Base-by-base conservation (phyloP, 345 rosid genomes). In the Gynandropsis gynandra region DNA sequence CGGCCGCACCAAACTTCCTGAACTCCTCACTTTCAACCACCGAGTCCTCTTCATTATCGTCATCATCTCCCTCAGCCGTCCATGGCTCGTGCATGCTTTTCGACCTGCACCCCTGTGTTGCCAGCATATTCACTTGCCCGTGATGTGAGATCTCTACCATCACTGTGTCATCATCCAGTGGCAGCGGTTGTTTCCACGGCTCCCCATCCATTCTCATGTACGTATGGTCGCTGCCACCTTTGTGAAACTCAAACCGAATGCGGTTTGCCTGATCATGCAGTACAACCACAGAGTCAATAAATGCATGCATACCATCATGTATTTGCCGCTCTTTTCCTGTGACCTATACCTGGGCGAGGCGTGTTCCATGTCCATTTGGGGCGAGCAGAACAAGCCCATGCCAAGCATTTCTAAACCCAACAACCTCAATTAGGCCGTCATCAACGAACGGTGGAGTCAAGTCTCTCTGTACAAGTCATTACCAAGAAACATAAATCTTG, bases 341-440 rank as follows among this genome's bases (percentile, higher is more conserved):
- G 21, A 11, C 35, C 20, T 54, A 59, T 54, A 85, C 95, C 82
- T 89, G 97, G 11, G 97, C 90, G 59, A 83, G 85, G 55, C 90
- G 89, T 57, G 88, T 83, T 42, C 96, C 96, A 47, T 89, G 97
- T 32, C 96, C 94, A 11, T 83, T 76, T 16, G 97, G 89, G 66
- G 95, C 60, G 24, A 75, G 69, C 66, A 89, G 66, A 42, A 78
- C 85, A 38, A 89, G 88, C 56, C 94, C 94, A 61, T 89, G 97
- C 97, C 96, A 89, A 54, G 97, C 97, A 74, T 89, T 85, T 81
- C 82, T 72, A 62, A 86, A 89, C 47, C 97, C 97, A 59, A 89
- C 96, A 35, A 89, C 74, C 63, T 86, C 96, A 1, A 86, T 50
- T 41, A 58, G 81, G 42, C 81, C 90, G 74, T 86, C 95, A 54